Base-by-base conservation (phyloP, 306 rosid species). In the Castanea sativa region DNA sequence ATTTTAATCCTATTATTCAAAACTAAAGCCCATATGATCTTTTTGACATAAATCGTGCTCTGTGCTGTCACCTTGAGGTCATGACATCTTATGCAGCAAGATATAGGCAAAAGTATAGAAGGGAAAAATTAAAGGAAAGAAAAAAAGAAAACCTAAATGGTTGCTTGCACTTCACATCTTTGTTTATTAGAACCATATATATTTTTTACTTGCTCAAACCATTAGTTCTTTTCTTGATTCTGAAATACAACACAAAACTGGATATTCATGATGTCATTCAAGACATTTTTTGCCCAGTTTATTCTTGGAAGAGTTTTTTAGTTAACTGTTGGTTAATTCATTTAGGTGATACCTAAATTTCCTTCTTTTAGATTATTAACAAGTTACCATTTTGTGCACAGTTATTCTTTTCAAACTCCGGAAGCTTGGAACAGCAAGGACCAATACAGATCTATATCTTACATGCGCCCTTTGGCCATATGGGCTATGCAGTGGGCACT, bases 401-500 rank as follows among this genome's bases (percentile, higher is more conserved):
- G 98, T 45, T 94, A 90, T 81, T 82, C 93, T 73, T 94, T 94
- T 76, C 98, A 94, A 84, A 94, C 97, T 25, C 98, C 98, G 1
- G 98, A 94, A 85, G 98, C 90, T 67, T 94, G 98, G 98, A 88
- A 74, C 69, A 86, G 87, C 4, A 55, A 77, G 0, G 97, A 79
- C 76, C 89, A 80, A 85, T 94, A 87, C 70, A 83, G 98, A 82
- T 91, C 98, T 25, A 52, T 94, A 51, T 79, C 84, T 76, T 94
- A 94, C 88, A 94, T 94, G 98, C 93, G 98, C 51, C 98, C 98
- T 69, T 87, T 94, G 64, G 97, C 97, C 25, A 94, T 94, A 83
- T 94, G 98, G 98, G 94, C 98, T 16, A 94, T 94, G 97, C 98
- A 94, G 61, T 94, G 98, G 97, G 97, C 91, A 64, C 58, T 94